These are phyloP conservation scores for Hypoxylon sp. DNA, from an alignment of 2,329 filamentous ascomycete genomes.

Conservation along the genomic window DNA sequence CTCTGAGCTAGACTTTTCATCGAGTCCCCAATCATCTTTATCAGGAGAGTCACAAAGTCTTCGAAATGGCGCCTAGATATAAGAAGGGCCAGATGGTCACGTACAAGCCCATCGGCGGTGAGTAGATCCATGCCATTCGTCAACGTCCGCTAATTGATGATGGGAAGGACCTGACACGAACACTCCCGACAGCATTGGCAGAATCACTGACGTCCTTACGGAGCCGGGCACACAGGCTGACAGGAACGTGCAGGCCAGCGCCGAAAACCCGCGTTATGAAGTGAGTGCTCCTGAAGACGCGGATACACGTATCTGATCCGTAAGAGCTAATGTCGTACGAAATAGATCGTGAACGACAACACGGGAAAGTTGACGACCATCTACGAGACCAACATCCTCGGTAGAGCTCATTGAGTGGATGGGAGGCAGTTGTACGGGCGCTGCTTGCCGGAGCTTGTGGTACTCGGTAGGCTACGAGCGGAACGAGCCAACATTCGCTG, in stretches of 20 bases:
- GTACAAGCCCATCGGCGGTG: slow-evolving; percentile 32
- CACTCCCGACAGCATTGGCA: slow-evolving; percentile 25
- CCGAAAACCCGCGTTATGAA: slow-evolving; percentile 31
- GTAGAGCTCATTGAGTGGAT: neutral
- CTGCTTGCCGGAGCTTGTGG: neutral
- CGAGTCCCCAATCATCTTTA: neutral
- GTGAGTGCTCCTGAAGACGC: neutral
- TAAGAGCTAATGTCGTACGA: neutral
- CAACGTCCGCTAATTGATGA: neutral
- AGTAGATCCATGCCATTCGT: neutral
- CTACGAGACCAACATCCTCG: slow-evolving; percentile 32
- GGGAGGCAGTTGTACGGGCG: neutral
- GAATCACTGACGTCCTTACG: slow-evolving; percentile 31
- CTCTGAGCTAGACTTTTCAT: neutral
- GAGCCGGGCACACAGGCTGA: slow-evolving; percentile 30
- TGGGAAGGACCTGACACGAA: slow-evolving; percentile 24
- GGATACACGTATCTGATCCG: no score
- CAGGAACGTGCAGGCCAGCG: slow-evolving; percentile 29
- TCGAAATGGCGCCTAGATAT: slow-evolving; percentile 31
- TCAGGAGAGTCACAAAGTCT: neutral
- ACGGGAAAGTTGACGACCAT: slow-evolving; percentile 30
- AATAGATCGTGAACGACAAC: slow-evolving; percentile 34
- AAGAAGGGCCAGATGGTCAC: slow-evolving; percentile 33
- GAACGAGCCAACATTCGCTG: neutral
- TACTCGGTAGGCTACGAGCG: no score